Base-by-base conservation (phyloP, 192 early-diverging fungal species). In the Rhizophagus sp. region DNA sequence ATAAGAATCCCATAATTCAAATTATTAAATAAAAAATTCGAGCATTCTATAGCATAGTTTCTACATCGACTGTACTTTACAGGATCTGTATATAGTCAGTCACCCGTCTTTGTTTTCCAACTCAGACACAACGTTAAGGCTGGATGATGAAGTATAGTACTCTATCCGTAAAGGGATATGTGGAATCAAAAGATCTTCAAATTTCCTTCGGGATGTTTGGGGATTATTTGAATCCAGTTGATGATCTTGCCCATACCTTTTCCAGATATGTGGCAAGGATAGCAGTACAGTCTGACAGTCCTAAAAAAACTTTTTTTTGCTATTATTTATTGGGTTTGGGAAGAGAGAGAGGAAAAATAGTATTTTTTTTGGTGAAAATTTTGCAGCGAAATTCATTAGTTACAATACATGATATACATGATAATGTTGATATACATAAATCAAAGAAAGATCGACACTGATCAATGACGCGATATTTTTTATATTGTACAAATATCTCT, bases 31-130 rank as follows among this genome's bases (percentile, higher is more conserved):
- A 57, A 22, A n/a, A 57, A 22, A 22, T 17, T 57, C 15, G 12
- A 6, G 52, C 17, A 15, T 57, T 22, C 6, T 7, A 1, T 11
- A 22, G 6, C 22, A n/a, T 70, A 44, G 24, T 10, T 70, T 70
- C 63, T 25, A 62, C 44, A 79, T 65, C 80, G 80, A 81, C 80
- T 81, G 80, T 81, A 81, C 80, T 81, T 79, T 81, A 79, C 80
- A 81, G 80, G 80, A 81, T 81, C 80, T 81, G 63, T 81, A 78
- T 64, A 81, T 76, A 81, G 80, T 81, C 82, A 41, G 80, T 81
- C 80, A 81, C 80, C 36, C 64, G 80, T 81, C 80, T 79, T 66
- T 44, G 76, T 81, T 81, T 81, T 81, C 64, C 75, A 81, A 81
- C 49, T 13, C n/a, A 81, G 80, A 81, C 80, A 81, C 80, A 81